phyloP scores from a whole-genome alignment of 495 filamentous ascomycete species.

The Aspergillus cavernicola region DNA sequence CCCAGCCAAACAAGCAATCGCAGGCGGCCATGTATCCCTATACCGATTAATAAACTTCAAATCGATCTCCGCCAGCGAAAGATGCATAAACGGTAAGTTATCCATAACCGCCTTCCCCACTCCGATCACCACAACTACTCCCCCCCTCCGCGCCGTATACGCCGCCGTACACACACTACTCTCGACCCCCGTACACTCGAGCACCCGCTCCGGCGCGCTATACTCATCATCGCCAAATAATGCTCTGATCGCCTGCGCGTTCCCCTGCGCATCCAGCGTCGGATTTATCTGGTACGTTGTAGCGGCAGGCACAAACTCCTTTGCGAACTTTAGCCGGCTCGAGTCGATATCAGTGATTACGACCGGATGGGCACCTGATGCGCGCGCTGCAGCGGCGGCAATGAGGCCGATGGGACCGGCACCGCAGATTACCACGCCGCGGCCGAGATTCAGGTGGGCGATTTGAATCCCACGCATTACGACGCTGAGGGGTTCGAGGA shows the following conservation, averaged over 20 bases:
- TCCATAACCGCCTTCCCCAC: conserved; percentile 59
- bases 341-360: conserved; percentile 61
- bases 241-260: conserved; percentile 49
- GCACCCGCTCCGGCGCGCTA: conserved; percentile 50
- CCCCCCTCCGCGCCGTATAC: conserved; percentile 54
- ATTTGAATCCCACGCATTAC: conserved; percentile 65
- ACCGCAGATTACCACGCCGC: conserved; percentile 66
- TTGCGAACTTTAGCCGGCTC: conserved; percentile 53
- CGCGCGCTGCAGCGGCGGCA: conserved; percentile 54
- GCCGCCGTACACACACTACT: conserved; percentile 55
- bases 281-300: conserved; percentile 51
- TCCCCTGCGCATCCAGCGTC: conserved; percentile 42
- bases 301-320: conserved; percentile 52
- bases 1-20: conserved; percentile 42
- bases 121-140: conserved; percentile 60
- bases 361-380: conserved; percentile 60
- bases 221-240: conserved; percentile 48
- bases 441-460: conserved; percentile 46
- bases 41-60: conserved; percentile 65
- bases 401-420: conserved; percentile 75
- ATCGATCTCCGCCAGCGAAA: conserved; percentile 59
- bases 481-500: conserved; percentile 73
- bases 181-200: conserved; percentile 64
- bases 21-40: conserved; percentile 58
- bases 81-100: conserved; percentile 64